A percentile compares a stretch with the other conserved stretches of the same genome.
Conservation (phyloP, 2,329 filamentous ascomycete genomes). For the Alternaria arbusti region DNA sequence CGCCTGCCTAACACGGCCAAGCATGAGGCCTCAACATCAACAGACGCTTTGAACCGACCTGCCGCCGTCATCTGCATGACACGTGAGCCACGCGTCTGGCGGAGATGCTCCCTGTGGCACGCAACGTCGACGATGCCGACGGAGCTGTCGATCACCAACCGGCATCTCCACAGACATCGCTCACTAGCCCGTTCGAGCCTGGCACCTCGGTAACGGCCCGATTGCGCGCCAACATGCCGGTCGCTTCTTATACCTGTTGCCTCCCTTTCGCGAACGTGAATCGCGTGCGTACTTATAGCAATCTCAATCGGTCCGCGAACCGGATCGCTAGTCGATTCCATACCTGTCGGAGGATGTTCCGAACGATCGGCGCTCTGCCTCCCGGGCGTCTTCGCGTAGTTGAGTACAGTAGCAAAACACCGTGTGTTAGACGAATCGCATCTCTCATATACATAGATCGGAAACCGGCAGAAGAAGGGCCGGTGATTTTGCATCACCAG, state of each 20-base stretch:
- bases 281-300: background rate
- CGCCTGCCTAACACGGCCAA: background rate
- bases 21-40: background rate
- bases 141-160: background rate
- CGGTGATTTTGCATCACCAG: no score
- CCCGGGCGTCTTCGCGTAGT: background rate
- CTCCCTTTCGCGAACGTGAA: background rate
- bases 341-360: background rate
- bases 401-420: background rate
- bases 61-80: background rate
- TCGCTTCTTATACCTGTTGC: background rate
- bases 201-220: background rate
- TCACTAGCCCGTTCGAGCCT: background rate
- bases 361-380: rapidly evolving
- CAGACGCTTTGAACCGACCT: background rate
- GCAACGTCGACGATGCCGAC: background rate
- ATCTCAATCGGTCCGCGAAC: background rate
- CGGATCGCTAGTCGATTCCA: background rate
- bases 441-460: background rate
- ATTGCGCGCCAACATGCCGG: background rate
- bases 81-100: background rate
- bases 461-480: background rate
- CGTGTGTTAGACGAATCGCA: background rate
- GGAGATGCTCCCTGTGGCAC: background rate
- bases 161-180: background rate